Evolutionary conservation across 164 flowering plant genomes (phyloP).

Genomic region (Warburgia ugandensis): DNA sequence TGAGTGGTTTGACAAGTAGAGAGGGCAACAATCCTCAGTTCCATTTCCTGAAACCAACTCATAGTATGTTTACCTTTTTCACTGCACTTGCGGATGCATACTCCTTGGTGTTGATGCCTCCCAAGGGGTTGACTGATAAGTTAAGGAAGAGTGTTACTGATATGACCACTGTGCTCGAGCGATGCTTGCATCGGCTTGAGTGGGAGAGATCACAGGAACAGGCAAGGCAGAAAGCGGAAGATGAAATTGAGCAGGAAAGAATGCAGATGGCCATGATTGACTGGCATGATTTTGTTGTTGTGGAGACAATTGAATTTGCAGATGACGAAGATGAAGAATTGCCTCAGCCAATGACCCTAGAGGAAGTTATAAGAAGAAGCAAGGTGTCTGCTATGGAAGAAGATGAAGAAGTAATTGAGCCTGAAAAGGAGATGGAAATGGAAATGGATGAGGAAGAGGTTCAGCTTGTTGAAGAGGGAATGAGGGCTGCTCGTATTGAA

Average conservation of each 20-base stretch:
- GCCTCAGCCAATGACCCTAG: conserved; percentile 94
- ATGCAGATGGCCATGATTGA: conserved; percentile 98
- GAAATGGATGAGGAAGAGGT: conserved; percentile 99
- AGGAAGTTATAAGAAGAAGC: conserved; percentile 95
- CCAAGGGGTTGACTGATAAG: conserved; percentile 78
- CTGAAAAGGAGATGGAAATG: conserved; percentile 90
- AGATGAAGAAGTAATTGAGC: conserved; percentile 60
- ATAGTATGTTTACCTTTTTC: conserved; percentile 94
- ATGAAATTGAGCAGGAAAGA: conserved; percentile 93
- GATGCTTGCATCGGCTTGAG: conserved; percentile 86
- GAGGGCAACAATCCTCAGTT: conserved; percentile 89
- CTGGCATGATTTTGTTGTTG: conserved; percentile 99
- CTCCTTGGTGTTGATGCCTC: conserved; percentile 93
- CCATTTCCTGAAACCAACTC: conserved; percentile 93
- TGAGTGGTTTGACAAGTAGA: conserved; percentile 81
- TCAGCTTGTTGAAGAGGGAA: conserved; percentile 89
- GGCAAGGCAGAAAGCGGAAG: conserved; percentile 95
- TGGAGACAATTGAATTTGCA: conserved; percentile 84
- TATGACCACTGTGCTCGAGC: conserved; percentile 83
- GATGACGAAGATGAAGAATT: conserved; percentile 98
- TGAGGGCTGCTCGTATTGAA: conserved; percentile 73
- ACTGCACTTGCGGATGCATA: conserved; percentile 93
- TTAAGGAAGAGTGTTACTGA: conserved; percentile 62
- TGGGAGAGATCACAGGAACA: conserved; percentile 98
- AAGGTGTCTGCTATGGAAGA: conserved; percentile 57